Evolutionary conservation across 2,329 filamentous ascomycete species (phyloP).

Genomic region (Colletotrichum australisinense): DNA sequence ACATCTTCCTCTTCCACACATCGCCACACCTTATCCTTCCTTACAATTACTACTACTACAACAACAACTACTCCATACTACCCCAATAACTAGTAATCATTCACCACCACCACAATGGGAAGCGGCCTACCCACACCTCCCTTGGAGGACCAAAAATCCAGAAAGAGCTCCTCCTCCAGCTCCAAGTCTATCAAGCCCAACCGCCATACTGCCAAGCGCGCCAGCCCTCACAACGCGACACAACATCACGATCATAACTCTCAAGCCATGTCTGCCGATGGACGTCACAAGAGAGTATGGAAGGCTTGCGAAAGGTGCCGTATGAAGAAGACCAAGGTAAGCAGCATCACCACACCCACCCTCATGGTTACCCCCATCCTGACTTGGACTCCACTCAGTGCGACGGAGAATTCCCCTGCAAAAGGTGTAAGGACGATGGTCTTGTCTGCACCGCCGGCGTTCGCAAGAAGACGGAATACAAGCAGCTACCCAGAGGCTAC

Average conservation of each 20-base stretch:
- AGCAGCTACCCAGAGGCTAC: constrained; percentile 73
- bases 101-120: constrained; percentile 55
- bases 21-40: neutral
- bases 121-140: constrained; percentile 64
- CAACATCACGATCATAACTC: constrained; percentile 51
- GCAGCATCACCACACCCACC: neutral
- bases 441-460: constrained; percentile 72
- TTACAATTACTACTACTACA: neutral
- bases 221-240: constrained; percentile 52
- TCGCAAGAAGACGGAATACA: constrained; percentile 76
- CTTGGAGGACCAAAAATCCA: constrained; percentile 58
- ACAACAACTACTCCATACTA: neutral
- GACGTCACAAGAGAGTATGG: constrained; percentile 73
- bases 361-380: neutral
- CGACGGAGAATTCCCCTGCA: constrained; percentile 74
- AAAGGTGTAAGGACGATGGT: constrained; percentile 74
- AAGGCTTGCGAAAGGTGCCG: constrained; percentile 75
- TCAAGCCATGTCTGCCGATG: constrained; percentile 56
- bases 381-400: constrained; percentile 55
- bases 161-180: constrained; percentile 53
- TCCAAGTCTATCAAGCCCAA: constrained; percentile 61
- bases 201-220: constrained; percentile 64
- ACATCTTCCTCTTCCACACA: neutral
- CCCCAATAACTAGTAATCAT: constrained; percentile 6
- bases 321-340: constrained; percentile 78